Percentiles rank a stretch among this genome's conserved stretches.
Conservation (phyloP, 2,329 filamentous ascomycete genomes). For the Hymenotorrendiella dingleyae region DNA sequence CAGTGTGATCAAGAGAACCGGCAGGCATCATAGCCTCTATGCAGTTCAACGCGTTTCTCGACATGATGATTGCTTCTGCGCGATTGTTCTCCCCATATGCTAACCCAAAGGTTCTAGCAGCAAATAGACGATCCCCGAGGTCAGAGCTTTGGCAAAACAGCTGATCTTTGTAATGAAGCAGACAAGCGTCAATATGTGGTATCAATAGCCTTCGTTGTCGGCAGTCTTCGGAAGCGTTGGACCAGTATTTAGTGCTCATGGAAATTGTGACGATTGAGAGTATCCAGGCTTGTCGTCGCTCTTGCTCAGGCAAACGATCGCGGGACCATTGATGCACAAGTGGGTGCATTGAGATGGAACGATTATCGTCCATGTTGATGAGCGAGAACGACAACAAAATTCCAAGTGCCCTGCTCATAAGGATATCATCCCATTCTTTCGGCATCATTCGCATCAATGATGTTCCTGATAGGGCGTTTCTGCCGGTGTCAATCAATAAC, state of each 20-base stretch:
- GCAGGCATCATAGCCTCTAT: not conserved
- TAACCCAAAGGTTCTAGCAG: not conserved
- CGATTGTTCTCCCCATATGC: conserved; percentile 1
- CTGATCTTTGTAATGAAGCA: not conserved
- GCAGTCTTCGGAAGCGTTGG: not conserved
- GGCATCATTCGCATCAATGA: conserved; percentile 8
- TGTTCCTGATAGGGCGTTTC: too few relatives aligned
- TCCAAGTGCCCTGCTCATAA: conserved; percentile 6
- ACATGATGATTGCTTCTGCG: not conserved
- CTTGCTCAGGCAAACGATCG: conserved; percentile 3
- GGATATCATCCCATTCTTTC: conserved; percentile 8
- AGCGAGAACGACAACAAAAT: conserved; percentile 10
- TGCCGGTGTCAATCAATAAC: too few relatives aligned
- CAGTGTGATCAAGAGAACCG: too few relatives aligned
- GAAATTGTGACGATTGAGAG: conserved; percentile 1
- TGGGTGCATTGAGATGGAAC: conserved; percentile 30
- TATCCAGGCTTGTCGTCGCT: conserved; percentile 5
- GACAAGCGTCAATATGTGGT: conserved; percentile 11
- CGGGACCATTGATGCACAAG: conserved; percentile 32
- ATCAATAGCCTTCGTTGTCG: conserved; percentile 5
- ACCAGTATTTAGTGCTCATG: not conserved
- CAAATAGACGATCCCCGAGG: not conserved
- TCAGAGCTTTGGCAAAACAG: not conserved
- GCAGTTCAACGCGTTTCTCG: not conserved
- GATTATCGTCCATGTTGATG: conserved; percentile 2